A percentile compares a stretch with the other conserved stretches of the same genome.
These are phyloP conservation scores for Microcos paniculata DNA, from an alignment of 345 rosid genomes.

Conservation along the genomic window DNA sequence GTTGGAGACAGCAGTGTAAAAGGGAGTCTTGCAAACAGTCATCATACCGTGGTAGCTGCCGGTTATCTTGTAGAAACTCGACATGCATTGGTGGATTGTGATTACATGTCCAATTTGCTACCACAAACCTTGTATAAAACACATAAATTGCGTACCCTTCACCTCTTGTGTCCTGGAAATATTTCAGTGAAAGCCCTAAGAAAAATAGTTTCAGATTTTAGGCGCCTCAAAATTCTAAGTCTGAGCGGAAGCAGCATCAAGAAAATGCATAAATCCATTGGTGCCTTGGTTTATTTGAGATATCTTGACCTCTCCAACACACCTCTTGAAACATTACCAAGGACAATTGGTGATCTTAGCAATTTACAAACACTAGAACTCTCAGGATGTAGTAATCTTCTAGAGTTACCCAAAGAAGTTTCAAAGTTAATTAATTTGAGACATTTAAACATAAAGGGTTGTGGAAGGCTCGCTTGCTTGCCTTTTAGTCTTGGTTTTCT, in stretches of 20 bases:
- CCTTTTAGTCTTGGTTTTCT: background rate
- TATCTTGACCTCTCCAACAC: slow-evolving; percentile 20
- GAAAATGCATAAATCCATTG: slow-evolving; percentile 15
- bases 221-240: slow-evolving; percentile 17
- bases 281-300: slow-evolving; percentile 21
- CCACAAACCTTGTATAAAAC: slow-evolving; percentile 1
- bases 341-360: slow-evolving; percentile 13
- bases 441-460: background rate
- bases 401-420: background rate
- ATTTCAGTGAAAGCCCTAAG: background rate
- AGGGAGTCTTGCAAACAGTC: background rate
- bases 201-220: background rate
- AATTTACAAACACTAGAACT: slow-evolving; percentile 18
- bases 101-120: background rate
- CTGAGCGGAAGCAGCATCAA: background rate
- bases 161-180: background rate
- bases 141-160: background rate
- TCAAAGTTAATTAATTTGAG: background rate
- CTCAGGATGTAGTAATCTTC: background rate
- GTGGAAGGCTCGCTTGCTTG: background rate
- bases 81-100: background rate
- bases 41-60: background rate
- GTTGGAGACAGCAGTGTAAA: no score
- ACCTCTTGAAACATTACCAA: slow-evolving; percentile 4
- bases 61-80: background rate